These are phyloP conservation scores for Salix udensis DNA, from an alignment of 345 rosid species.

Conservation along the genomic window DNA sequence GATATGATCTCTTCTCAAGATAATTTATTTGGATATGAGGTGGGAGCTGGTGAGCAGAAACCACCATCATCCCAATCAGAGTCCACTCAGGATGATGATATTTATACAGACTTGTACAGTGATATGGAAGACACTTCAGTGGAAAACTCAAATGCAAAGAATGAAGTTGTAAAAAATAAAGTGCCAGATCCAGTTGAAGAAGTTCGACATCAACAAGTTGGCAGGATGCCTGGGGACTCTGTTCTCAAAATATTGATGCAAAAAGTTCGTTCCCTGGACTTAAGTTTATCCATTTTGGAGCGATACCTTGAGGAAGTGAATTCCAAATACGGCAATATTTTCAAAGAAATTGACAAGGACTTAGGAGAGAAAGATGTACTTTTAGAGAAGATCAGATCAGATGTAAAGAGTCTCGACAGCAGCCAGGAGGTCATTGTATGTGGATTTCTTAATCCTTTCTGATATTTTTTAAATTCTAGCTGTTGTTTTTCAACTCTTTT, in stretches of 20 bases:
- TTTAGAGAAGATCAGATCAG: conserved; percentile 47
- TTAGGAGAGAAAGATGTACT: conserved; percentile 45
- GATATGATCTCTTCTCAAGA: conserved; percentile 76
- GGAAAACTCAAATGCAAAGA: conserved; percentile 36
- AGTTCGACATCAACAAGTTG: conserved; percentile 66
- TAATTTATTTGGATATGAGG: conserved; percentile 36
- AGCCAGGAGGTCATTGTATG: conserved; percentile 53
- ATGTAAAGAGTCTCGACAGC: conserved; percentile 42
- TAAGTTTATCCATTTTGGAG: conserved; percentile 77
- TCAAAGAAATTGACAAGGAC: conserved; percentile 69
- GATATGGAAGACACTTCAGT: conserved; percentile 34
- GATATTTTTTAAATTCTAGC: background rate
- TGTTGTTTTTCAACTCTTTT: background rate
- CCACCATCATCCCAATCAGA: conserved; percentile 33
- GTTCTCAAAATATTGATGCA: conserved; percentile 91
- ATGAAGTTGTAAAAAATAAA: conserved; percentile 35
- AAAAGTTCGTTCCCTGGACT: conserved; percentile 79
- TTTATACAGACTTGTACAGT: conserved; percentile 23
- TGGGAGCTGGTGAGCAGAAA: conserved; percentile 41
- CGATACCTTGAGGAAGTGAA: conserved; percentile 80
- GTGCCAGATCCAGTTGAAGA: conserved; percentile 54
- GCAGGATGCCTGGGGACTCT: conserved; percentile 92
- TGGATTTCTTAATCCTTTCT: conserved; percentile 13
- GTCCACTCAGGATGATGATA: conserved; percentile 31
- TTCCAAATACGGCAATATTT: conserved; percentile 61